Base-by-base conservation (phyloP, 495 filamentous ascomycete genomes). In the Xylaria flabelliformis region DNA sequence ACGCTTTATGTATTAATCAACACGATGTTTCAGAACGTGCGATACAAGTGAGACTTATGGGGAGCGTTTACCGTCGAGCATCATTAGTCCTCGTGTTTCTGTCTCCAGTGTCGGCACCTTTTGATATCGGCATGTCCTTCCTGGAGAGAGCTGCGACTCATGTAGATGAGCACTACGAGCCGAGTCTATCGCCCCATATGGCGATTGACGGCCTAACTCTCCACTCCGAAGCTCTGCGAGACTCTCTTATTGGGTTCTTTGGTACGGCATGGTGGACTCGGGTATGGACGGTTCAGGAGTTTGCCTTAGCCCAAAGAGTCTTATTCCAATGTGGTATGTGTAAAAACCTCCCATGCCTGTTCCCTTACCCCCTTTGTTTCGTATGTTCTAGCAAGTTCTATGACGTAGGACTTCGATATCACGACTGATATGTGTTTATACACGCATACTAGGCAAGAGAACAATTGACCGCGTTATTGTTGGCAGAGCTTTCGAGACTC, bases 211-310 rank as follows among this genome's bases (percentile, higher is more conserved):
- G 48, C 48, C n/a, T 51, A 3, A 51, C 48, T 21, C 48, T 51
- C n/a, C 48, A 51, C n/a, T 51, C 48, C 9, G 6, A 51, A 21
- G 8, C 48, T n/a, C n/a, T 51, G 48, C 48, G 48, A 24, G 48
- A 51, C 48, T 51, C 48, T 51, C n/a, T 51, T 21, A 51, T 51
- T 51, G 48, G 48, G n/a, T 51, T 51, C 48, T 51, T 51, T 51
- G 48, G 48, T 24, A 51, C 48, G n/a, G 48, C 48, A 51, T 51
- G 48, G 48, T 51, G 48, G 48, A 51, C 48, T 51, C 48, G 48
- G 48, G 48, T 51, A 51, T 51, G 48, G 48, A 51, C 48, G 48
- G 48, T 51, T 24, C 48, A 51, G 48, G 48, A 51, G 48, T 51
- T 51, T 24, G n/a, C 48, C 48, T 51, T 51, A 24, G 48, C 48